Base-by-base conservation (phyloP, 495 filamentous ascomycete species). In the Neurospora sp. region DNA sequence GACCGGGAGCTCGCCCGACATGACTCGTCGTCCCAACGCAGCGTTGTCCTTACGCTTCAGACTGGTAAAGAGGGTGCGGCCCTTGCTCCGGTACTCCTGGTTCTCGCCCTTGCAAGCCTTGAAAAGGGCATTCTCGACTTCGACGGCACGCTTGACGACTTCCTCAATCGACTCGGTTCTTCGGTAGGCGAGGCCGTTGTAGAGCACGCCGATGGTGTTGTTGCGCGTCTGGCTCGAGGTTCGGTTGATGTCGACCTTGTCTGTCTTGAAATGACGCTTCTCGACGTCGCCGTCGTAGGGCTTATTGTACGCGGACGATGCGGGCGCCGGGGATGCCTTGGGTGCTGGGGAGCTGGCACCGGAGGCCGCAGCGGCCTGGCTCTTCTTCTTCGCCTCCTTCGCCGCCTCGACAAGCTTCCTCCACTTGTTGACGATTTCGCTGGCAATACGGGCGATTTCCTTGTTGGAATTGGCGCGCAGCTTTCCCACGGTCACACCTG, bases 11-110 rank as follows among this genome's bases (percentile, higher is more conserved):
- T 92, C 88, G 66, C 91, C 92, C 16, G 81, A 83, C 73, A 97
- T 85, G 61, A 99, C 92, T 74, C 91, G 89, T 69, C 85, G 83
- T 27, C 94, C 90, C 40, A 99, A 87, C 69, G 85, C 85, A 37
- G 87, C 84, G 84, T 98, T 98, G 69, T 91, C 91, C 81, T 93
- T 93, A 84, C 91, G 92, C 87, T 97, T 98, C 70, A 99, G 87
- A 77, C 97, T 97, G 77, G 94, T 90, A 86, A 91, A 97, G 20
- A 99, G 87, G 37, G 92, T 93, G 79, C 96, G 92, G 74, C 97
- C 90, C 83, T 97, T 98, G 46, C 83, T 85, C 71, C 91, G 89
- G 86, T 99, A 99, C 48, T 88, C 83, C 68, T 88, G 80, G 6
- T 87, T 90, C 78, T 95, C 93, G 20, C 90, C 88, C 70, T 86